Percentiles rank a stretch among this genome's conserved stretches.
phyloP scores from a whole-genome alignment of 148 eudicot species.

The Rhododendron kiyosumense region DNA sequence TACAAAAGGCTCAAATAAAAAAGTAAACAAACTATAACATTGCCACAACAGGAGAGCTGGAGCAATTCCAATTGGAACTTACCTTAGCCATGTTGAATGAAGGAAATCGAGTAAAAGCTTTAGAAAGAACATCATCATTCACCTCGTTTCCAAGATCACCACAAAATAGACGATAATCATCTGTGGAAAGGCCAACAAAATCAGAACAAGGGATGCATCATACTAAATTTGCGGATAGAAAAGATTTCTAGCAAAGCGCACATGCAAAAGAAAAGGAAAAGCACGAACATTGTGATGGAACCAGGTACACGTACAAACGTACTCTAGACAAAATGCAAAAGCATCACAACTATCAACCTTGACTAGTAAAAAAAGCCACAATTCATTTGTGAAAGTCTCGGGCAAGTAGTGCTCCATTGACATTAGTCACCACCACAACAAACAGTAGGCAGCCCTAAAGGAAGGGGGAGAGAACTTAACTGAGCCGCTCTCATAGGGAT shows the following conservation, averaged over 20 bases:
- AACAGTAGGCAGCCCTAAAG: neutral
- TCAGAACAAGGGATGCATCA: neutral
- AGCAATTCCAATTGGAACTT: conserved; percentile 20
- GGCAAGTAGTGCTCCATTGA: neutral
- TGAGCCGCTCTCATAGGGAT: neutral
- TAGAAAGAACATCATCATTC: conserved; percentile 86
- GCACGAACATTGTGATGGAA: neutral
- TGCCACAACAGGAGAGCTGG: neutral
- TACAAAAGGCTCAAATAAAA: conserved; percentile 21
- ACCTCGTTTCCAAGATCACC: conserved; percentile 96
- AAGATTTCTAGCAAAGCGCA: neutral
- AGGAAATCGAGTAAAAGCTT: conserved; percentile 84
- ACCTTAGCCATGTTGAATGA: conserved; percentile 84
- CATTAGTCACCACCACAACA: neutral
- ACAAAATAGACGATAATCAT: conserved; percentile 82
- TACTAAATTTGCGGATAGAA: neutral
- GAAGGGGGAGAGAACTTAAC: neutral
- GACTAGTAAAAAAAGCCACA: neutral
- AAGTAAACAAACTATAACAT: conserved; percentile 6
- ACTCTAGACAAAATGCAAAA: neutral
- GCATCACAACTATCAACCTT: neutral
- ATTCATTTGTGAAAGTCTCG: neutral
- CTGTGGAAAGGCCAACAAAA: conserved; percentile 32
- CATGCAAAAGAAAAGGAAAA: neutral
- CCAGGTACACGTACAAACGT: neutral